Percentiles rank a stretch among this genome's conserved stretches.
Evolutionary conservation across 225 moss, liverwort and hornwort genomes (phyloP).

Genomic region (Anthoceros angustus): DNA sequence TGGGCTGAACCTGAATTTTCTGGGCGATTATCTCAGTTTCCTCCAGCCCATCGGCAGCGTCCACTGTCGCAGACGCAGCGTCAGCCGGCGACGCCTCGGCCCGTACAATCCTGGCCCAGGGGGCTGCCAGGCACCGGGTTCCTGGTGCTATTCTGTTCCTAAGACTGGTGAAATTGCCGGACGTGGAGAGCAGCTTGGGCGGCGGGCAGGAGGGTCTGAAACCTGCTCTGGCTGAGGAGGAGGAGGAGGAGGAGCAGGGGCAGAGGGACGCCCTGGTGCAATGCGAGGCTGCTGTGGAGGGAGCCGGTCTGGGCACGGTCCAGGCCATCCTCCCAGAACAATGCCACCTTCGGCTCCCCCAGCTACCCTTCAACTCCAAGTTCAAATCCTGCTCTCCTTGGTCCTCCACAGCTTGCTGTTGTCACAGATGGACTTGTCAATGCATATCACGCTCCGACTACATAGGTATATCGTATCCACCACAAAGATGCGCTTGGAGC

Average conservation of each 20-base stretch:
- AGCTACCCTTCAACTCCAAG: too few species aligned
- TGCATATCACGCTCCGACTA: too few species aligned
- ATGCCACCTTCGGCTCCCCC: too few species aligned
- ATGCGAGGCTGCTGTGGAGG: neutral
- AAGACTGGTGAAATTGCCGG: neutral
- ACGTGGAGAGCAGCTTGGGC: neutral
- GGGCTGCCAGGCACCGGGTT: neutral
- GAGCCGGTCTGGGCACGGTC: neutral
- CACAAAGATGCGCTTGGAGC: too few species aligned
- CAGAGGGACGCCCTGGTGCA: neutral
- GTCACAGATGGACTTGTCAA: too few species aligned
- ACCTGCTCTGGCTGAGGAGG: neutral
- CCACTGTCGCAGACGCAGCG: neutral
- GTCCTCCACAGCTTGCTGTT: too few species aligned
- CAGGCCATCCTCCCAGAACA: neutral
- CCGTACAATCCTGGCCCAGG: neutral
- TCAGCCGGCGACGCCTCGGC: neutral
- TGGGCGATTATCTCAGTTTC: conserved; percentile 7
- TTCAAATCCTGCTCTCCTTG: too few species aligned
- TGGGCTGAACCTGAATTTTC: conserved; percentile 5
- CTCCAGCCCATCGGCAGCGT: neutral
- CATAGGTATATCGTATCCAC: too few species aligned
- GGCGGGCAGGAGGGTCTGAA: neutral
- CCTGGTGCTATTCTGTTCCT: neutral
- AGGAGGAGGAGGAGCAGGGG: neutral